Conservation (phyloP, 192 early-diverging fungal species). For the Endogone sp. region DNA sequence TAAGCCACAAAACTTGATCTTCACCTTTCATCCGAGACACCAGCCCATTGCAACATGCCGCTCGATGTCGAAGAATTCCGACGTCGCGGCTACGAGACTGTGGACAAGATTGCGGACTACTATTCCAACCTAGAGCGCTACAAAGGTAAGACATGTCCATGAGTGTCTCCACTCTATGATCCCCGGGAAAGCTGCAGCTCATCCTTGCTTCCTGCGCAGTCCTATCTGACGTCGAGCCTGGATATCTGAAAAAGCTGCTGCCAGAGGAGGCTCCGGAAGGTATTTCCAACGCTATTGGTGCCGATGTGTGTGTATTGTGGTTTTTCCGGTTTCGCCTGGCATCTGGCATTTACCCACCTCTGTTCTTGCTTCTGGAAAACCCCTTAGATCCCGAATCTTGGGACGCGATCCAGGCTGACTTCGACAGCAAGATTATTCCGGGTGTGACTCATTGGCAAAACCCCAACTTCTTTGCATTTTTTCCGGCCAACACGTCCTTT, state of each 20-base stretch:
- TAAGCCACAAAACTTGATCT: too few species aligned
- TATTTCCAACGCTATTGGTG: constrained; percentile 29
- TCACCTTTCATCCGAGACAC: too few species aligned
- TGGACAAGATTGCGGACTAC: constrained; percentile 58
- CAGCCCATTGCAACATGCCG: too few species aligned
- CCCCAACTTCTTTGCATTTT: constrained; percentile 62
- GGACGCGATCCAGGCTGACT: constrained; percentile 35
- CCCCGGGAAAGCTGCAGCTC: neutral
- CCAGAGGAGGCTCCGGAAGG: constrained; percentile 53
- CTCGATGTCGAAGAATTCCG: constrained; percentile 50
- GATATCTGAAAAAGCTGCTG: constrained; percentile 51
- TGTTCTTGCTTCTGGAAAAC: too few species aligned
- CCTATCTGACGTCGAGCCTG: constrained; percentile 49
- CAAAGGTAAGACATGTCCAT: constrained; percentile 17
- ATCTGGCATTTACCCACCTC: too few species aligned
- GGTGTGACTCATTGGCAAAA: constrained; percentile 69
- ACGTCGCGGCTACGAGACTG: constrained; percentile 49
- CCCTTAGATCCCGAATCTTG: constrained; percentile 26
- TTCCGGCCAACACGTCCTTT: constrained; percentile 47
- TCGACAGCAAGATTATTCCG: constrained; percentile 56
- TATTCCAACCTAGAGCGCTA: constrained; percentile 44
- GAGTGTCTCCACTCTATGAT: neutral
- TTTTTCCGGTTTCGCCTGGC: neutral
- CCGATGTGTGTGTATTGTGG: neutral
- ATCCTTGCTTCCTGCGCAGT: constrained; percentile 10